A percentile compares a stretch with the other conserved stretches of the same genome.
Evolutionary conservation across 352 stramenopile genomes (phyloP).

Genomic region (Pythium guiyangense): DNA sequence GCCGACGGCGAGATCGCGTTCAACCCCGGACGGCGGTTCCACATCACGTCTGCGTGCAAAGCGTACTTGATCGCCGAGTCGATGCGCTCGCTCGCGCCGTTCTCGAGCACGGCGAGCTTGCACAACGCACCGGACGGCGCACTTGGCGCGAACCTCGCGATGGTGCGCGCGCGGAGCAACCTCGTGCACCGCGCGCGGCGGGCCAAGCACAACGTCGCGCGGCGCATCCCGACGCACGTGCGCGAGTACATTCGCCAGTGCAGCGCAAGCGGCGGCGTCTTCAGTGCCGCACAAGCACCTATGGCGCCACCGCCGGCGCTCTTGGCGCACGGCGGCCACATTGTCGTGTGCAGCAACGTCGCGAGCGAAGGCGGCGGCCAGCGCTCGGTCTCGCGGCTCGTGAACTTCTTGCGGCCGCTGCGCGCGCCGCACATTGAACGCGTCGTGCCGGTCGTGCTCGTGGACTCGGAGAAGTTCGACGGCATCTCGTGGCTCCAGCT

Average conservation of each 20-base stretch:
- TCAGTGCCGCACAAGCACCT: slow-evolving; percentile 20
- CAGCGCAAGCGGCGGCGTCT: slow-evolving; percentile 19
- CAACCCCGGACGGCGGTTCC: slow-evolving; percentile 65
- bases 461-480: slow-evolving; percentile 68
- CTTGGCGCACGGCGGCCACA: slow-evolving; percentile 51
- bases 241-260: slow-evolving; percentile 57
- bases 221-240: slow-evolving; percentile 52
- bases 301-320: slow-evolving; percentile 35
- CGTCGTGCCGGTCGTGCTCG: slow-evolving; percentile 68
- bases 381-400: slow-evolving; percentile 53
- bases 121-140: slow-evolving; percentile 12
- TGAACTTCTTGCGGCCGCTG: slow-evolving; percentile 74
- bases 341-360: slow-evolving; percentile 81
- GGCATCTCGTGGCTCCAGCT: slow-evolving; percentile 62
- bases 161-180: slow-evolving; percentile 35
- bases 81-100: slow-evolving; percentile 43
- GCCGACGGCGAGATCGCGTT: slow-evolving; percentile 58
- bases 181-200: slow-evolving; percentile 44
- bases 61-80: slow-evolving; percentile 80
- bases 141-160: slow-evolving; percentile 21
- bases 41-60: slow-evolving; percentile 45
- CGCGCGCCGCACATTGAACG: slow-evolving; percentile 64
- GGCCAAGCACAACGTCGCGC: slow-evolving; percentile 70
- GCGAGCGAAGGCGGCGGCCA: slow-evolving; percentile 52
- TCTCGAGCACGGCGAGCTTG: slow-evolving; percentile 20